Evolutionary conservation across 2,329 filamentous ascomycete genomes (phyloP).

Genomic region (Colletotrichum phormii): DNA sequence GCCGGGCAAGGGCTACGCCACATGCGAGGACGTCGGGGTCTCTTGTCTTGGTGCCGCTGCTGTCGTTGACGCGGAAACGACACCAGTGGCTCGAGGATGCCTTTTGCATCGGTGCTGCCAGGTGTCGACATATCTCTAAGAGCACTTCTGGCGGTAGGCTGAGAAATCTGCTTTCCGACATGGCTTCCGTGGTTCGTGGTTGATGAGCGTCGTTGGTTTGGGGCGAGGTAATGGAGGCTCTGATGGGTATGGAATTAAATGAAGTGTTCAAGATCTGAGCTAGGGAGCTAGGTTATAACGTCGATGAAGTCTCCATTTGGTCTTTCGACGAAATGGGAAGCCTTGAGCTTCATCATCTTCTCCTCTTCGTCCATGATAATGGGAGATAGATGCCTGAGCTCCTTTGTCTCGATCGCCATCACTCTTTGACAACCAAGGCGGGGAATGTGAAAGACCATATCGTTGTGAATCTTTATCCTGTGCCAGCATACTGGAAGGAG

Average conservation of each 20-base stretch:
- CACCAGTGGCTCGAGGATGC: neutral
- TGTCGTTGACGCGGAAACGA: neutral
- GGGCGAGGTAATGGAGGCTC: neutral
- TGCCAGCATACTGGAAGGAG: neutral
- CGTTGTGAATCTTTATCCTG: too few species aligned
- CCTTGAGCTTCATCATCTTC: neutral
- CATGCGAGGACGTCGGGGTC: neutral
- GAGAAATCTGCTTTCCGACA: neutral
- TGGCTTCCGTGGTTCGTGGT: neutral
- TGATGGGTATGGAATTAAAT: neutral
- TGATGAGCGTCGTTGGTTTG: neutral
- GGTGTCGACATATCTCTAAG: slow-evolving; percentile 2
- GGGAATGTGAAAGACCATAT: neutral
- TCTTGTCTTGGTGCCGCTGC: neutral
- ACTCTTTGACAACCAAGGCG: neutral
- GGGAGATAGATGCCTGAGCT: neutral
- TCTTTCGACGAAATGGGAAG: neutral
- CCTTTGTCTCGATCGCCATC: neutral
- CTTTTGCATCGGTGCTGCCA: neutral
- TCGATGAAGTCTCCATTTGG: neutral
- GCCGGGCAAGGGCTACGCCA: neutral
- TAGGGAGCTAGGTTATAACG: neutral
- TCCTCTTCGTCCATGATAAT: neutral
- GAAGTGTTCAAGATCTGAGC: too few species aligned
- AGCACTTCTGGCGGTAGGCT: slow-evolving; percentile 2